Evolutionary conservation across 2,329 filamentous ascomycete species (phyloP), one percentile per base, ranked within the genome.

Genomic region (Pseudocercospora cruenta): DNA sequence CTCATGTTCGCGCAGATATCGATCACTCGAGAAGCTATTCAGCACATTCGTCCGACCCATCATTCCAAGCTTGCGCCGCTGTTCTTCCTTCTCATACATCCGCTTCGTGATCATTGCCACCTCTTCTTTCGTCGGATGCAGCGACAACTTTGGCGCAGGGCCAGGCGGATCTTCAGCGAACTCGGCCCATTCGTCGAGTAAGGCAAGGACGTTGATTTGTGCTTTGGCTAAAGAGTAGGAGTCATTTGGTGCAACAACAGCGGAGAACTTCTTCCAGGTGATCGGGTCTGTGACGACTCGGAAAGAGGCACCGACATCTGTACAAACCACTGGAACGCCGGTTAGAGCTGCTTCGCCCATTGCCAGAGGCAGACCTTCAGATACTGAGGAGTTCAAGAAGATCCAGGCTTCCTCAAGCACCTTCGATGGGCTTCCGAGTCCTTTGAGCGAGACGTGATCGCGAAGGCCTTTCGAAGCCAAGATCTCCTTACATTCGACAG

Each of bases 171-270:
- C 86, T 1, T 85, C 83, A 3, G 86, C 84, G 72, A 86, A 89
- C 58, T 84, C 78, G 61, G 82, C 80, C 87, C 87, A 90, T 72
- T 88, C 84, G 3, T 86, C 87, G 1, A 88, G 78, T 80, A 90
- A 83, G 6, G 83, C 86, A 12, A 90, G 81, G 70, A 90, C 82
- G 63, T 85, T 85, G 68, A 90, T 85, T 71, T 90, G 88, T 0
- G 88, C 88, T 24, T 84, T 81, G 1, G 87, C 88, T 1, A 90
- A 80, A 4, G 85, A 83, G 43, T 82, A 82, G 3, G 87, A 83
- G 73, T 90, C 88, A 70, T 90, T 90, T 2, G 87, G 88, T 14
- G 87, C 85, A 2, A 90, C 87, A 4, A 90, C 85, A 64, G 86
- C 87, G 68, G 86, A 87, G 78, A 86, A 90, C 26, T 82, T 79